Evolutionary conservation across 306 rosid genomes (phyloP).

Genomic region (Vigna angularis): DNA sequence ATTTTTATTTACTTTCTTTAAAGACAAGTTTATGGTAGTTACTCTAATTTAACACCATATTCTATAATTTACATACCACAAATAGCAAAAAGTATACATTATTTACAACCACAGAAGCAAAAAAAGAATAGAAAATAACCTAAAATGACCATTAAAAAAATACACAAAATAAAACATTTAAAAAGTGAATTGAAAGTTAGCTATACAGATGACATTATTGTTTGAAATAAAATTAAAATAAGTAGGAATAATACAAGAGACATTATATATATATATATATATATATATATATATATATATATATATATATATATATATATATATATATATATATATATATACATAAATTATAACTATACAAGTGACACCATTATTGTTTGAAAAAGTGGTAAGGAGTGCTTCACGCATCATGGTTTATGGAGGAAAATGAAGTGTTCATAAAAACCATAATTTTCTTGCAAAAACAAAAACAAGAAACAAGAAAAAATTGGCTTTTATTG

Average conservation of each 20-base stretch:
- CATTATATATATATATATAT: neutral
- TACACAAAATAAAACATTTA: neutral
- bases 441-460: neutral
- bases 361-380: constrained; percentile 7
- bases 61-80: too few species aligned
- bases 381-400: constrained; percentile 10
- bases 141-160: too few species aligned
- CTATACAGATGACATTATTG: neutral
- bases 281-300: too few species aligned
- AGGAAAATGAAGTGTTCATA: constrained; percentile 9
- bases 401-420: constrained; percentile 6
- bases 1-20: too few species aligned
- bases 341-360: neutral
- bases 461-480: constrained; percentile 38
- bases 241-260: neutral
- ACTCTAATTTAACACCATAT: too few species aligned
- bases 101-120: too few species aligned
- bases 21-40: too few species aligned
- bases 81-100: too few species aligned
- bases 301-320: too few species aligned
- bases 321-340: too few species aligned
- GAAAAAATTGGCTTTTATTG: constrained; percentile 3
- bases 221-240: neutral
- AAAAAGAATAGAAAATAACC: too few species aligned
- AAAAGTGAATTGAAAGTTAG: neutral